Evolutionary conservation across 495 filamentous ascomycete species (phyloP).

Genomic region (Hypoxylon lenormandii): DNA sequence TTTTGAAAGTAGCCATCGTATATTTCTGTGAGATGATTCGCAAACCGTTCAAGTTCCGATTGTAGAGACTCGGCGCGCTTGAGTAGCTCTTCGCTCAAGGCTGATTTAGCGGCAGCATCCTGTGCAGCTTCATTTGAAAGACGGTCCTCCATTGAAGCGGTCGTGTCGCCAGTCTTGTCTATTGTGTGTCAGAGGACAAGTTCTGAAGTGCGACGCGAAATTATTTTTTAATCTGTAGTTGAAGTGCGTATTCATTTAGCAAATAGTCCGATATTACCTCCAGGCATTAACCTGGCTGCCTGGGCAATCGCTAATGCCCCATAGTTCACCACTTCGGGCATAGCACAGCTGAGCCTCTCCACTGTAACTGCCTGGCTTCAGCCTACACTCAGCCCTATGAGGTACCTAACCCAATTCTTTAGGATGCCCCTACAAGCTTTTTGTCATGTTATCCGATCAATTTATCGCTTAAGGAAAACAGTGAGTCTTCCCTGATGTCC

Average conservation of each 20-base stretch:
- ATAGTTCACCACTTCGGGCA: too few relatives aligned
- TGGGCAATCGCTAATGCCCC: too few relatives aligned
- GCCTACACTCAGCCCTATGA: too few relatives aligned
- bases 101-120: conserved; percentile 7
- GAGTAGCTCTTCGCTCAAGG: conserved; percentile 17
- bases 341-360: too few relatives aligned
- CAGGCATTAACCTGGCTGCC: neutral
- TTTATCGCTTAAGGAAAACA: too few relatives aligned
- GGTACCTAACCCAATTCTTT: too few relatives aligned
- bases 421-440: too few relatives aligned
- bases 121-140: conserved; percentile 1
- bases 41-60: conserved; percentile 47
- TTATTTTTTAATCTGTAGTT: neutral
- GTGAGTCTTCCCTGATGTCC: too few relatives aligned
- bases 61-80: conserved; percentile 32
- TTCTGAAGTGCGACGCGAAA: neutral
- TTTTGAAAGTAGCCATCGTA: conserved; percentile 48
- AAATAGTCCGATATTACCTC: neutral
- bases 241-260: too few relatives aligned
- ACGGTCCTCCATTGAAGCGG: conserved; percentile 4
- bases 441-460: too few relatives aligned
- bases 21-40: conserved; percentile 35
- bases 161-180: neutral
- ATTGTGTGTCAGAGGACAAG: neutral
- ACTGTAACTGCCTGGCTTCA: too few relatives aligned